Evolutionary conservation across 2,329 filamentous ascomycete species (phyloP), one percentile per base, ranked within the genome.

Genomic region (Grosmannia clavigera): DNA sequence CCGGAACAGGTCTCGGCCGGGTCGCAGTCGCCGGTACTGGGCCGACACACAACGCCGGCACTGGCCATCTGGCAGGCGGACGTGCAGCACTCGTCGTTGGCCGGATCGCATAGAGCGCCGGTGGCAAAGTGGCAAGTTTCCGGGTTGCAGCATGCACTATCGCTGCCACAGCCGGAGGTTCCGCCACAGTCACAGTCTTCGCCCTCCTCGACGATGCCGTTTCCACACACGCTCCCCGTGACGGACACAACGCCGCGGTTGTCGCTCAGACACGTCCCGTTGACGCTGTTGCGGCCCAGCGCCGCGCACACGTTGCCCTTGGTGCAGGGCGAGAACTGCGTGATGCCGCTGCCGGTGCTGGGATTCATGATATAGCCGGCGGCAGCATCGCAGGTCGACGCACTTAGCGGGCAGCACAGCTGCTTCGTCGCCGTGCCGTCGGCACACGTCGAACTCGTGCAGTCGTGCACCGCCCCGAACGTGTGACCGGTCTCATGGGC

Each of bases 111-210:
- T 43, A 91, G 83, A 33, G 92, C 85, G 64, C 78, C 81, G 59
- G 74, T 71, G 59, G 80, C 87, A 77, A 95, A 96, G 68, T 85
- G 89, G 82, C 94, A 99, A 0, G 94, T 97, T 3, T 74, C 81
- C 1, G 91, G 74, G 67, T 99, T 80, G 74, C 94, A 99, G 77
- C 94, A 99, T 16, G 71, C 69, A 46, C 54, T 51, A 73, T 97
- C 94, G 67, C 78, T 73, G 29, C 78, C 82, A 70, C 94, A 99
- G 48, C 82, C 82, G 16, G 76, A 73, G 16, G 77, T 75, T 59
- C 92, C 92, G 63, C 94, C 94, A 68, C 94, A 99, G 73, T 99
- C 94, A 73, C 94, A 99, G 58, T 99, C 88, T 73, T 99, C 94
- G 64, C 90, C 94, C 22, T 81, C 77, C 74, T 97, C 94, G 57